These are phyloP conservation scores for Boletus speciosus DNA, from an alignment of 768 basidiomycete species.

Conservation along the genomic window DNA sequence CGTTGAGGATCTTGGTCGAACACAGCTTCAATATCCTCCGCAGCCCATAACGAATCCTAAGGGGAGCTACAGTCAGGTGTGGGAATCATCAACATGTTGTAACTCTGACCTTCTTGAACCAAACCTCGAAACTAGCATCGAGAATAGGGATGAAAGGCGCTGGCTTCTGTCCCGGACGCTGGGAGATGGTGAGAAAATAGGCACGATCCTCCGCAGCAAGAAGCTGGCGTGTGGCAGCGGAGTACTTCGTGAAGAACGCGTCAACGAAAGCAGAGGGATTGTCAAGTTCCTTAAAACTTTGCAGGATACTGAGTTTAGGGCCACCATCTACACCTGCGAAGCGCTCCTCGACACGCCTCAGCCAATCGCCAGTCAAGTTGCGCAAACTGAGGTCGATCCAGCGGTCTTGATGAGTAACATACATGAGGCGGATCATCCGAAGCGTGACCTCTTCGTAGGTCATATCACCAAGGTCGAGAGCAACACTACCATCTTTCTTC, in stretches of 20 bases:
- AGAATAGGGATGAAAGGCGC: constrained; percentile 97
- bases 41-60: constrained; percentile 95
- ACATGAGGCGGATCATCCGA: constrained; percentile 93
- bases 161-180: constrained; percentile 96
- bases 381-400: constrained; percentile 93
- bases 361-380: constrained; percentile 95
- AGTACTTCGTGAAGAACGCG: constrained; percentile 82
- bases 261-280: constrained; percentile 75
- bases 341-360: constrained; percentile 91
- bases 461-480: constrained; percentile 90
- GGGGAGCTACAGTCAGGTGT: constrained; percentile 8
- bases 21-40: constrained; percentile 97
- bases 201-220: constrained; percentile 91
- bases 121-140: constrained; percentile 91
- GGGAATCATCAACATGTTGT: neutral
- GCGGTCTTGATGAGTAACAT: constrained; percentile 82
- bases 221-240: constrained; percentile 77
- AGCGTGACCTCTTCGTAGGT: constrained; percentile 96
- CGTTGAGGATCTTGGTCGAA: constrained; percentile 99
- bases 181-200: constrained; percentile 93
- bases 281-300: constrained; percentile 81
- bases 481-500: constrained; percentile 88
- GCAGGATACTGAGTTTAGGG: constrained; percentile 77
- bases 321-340: constrained; percentile 88
- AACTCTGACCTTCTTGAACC: constrained; percentile 93